Evolutionary conservation across 257 asterid species (phyloP).

Genomic region (Primulina eburnea): DNA sequence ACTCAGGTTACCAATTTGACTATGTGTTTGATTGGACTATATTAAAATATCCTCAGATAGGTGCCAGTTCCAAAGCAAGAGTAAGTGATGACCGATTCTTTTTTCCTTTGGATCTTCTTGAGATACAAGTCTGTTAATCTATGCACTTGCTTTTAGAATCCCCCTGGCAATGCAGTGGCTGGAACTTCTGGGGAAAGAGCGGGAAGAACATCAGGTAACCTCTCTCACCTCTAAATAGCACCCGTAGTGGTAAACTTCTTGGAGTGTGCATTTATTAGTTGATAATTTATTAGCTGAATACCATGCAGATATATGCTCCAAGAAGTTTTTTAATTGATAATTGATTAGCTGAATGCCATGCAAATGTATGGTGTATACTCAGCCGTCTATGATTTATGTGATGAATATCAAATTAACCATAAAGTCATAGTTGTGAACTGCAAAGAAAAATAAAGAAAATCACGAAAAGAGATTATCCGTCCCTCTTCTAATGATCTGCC

Average conservation of each 20-base stretch:
- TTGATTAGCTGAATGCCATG: background rate
- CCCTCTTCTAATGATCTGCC: background rate
- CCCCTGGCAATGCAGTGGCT: conserved; percentile 51
- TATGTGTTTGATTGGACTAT: conserved; percentile 93
- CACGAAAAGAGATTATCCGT: background rate
- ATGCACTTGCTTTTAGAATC: conserved; percentile 47
- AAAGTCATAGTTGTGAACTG: background rate
- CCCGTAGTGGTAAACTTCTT: background rate
- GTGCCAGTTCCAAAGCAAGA: conserved; percentile 76
- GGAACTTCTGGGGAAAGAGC: conserved; percentile 51
- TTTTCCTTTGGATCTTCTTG: conserved; percentile 14
- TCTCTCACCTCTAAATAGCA: conserved; percentile 5
- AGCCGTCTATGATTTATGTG: background rate
- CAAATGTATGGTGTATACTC: background rate
- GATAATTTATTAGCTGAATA: too few species aligned
- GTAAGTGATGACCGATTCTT: conserved; percentile 40
- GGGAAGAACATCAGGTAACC: conserved; percentile 50
- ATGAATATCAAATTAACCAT: background rate
- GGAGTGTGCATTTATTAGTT: background rate
- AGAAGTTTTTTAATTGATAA: background rate
- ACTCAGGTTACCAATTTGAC: conserved; percentile 85
- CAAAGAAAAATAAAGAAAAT: background rate
- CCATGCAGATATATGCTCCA: too few species aligned
- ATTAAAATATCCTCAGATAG: conserved; percentile 84
- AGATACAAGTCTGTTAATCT: conserved; percentile 17